These are phyloP conservation scores for Amphirosellinia nigrospora DNA, from an alignment of 495 filamentous ascomycete genomes.

Conservation along the genomic window DNA sequence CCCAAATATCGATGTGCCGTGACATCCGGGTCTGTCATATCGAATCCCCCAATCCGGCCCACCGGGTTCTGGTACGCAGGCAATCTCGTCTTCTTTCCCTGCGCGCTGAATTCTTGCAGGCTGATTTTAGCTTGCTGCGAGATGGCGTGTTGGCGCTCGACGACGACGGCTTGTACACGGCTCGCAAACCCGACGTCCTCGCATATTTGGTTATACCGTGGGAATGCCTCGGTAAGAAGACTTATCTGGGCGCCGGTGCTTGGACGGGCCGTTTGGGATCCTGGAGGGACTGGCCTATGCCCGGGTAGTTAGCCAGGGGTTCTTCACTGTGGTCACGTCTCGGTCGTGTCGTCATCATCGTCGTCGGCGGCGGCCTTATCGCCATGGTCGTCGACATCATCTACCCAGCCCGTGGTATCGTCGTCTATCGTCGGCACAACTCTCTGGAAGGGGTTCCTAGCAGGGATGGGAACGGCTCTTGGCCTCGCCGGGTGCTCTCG, in stretches of 20 bases:
- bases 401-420: background rate
- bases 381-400: background rate
- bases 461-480: background rate
- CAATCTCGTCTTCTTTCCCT: background rate
- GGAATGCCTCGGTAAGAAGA: background rate
- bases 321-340: background rate
- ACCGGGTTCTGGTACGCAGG: background rate
- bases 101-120: background rate
- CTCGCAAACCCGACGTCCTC: background rate
- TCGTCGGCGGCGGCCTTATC: background rate
- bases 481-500: background rate
- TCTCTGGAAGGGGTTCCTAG: background rate
- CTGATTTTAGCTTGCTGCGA: background rate
- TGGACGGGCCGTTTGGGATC: background rate
- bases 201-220: background rate
- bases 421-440: background rate
- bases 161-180: background rate
- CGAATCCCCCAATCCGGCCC: background rate
- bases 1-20: background rate
- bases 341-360: background rate
- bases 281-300: background rate
- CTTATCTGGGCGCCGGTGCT: background rate
- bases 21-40: background rate
- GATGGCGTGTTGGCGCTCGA: background rate
- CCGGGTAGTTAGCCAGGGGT: background rate